Conservation (phyloP, 345 rosid species). For the Sisymbrium irio region DNA sequence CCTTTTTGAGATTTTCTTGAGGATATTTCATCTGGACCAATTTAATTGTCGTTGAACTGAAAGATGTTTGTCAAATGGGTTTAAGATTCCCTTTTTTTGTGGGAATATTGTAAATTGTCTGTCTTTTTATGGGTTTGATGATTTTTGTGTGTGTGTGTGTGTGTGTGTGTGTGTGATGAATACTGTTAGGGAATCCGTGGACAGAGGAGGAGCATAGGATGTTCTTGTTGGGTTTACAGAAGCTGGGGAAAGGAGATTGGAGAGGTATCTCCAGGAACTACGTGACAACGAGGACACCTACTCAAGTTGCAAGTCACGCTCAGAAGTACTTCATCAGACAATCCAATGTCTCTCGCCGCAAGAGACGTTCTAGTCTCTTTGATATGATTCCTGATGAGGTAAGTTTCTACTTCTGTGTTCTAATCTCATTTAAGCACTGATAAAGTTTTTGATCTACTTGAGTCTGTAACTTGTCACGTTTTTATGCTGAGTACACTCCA, state of each 20-base stretch:
- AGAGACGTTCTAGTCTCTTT: constrained; percentile 96
- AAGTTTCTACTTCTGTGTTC: constrained; percentile 24
- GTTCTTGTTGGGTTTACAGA: constrained; percentile 80
- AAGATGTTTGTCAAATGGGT: not conserved
- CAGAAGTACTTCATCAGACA: constrained; percentile 91
- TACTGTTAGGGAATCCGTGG: constrained; percentile 71
- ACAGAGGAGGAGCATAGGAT: constrained; percentile 92
- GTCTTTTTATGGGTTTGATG: not conserved
- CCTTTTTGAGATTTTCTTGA: not conserved
- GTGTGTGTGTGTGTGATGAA: not conserved
- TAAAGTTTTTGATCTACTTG: not conserved
- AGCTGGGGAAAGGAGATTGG: constrained; percentile 97
- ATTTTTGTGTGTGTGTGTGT: not conserved
- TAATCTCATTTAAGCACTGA: not conserved
- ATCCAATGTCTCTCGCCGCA: constrained; percentile 64
- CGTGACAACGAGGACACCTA: constrained; percentile 82
- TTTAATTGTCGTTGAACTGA: not conserved
- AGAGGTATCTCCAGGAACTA: constrained; percentile 86
- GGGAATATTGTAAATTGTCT: not conserved
- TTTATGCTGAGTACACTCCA: not conserved
- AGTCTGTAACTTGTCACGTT: not conserved
- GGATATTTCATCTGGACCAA: not conserved
- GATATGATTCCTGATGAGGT: constrained; percentile 83
- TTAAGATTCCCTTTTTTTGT: not conserved
- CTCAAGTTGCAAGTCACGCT: constrained; percentile 97